phyloP scores from a whole-genome alignment of 768 basidiomycete genomes.

The Fistulinella prunicolor region DNA sequence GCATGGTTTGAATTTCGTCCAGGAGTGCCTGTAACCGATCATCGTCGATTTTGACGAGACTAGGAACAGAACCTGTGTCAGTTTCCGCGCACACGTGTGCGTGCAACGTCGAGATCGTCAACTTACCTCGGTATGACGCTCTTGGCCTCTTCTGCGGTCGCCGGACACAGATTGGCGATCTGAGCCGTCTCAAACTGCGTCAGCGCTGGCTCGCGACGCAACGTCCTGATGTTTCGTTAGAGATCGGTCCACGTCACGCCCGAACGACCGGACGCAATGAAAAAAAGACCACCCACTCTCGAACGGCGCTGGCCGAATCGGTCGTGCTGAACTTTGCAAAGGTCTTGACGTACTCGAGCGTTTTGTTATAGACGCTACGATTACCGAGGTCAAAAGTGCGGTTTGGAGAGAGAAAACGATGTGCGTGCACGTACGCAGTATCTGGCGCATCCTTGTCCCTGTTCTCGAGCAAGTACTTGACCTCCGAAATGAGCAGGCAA shows the following conservation, averaged over 20 bases:
- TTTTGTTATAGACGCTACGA: slow-evolving; percentile 91
- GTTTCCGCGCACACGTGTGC: no score
- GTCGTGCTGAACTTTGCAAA: slow-evolving; percentile 89
- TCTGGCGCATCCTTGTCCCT: slow-evolving; percentile 85
- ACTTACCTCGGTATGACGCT: slow-evolving; percentile 82
- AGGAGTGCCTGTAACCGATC: slow-evolving; percentile 78
- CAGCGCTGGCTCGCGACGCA: slow-evolving; percentile 73
- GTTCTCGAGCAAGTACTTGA: slow-evolving; percentile 86
- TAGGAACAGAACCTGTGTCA: slow-evolving; percentile 24
- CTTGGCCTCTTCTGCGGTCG: slow-evolving; percentile 86
- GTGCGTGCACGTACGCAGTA: slow-evolving; percentile 62
- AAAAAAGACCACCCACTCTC: slow-evolving; percentile 61
- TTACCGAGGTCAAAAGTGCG: no score
- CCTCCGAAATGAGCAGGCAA: slow-evolving; percentile 88
- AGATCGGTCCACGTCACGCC: background rate
- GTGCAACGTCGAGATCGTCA: background rate
- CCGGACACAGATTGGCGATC: slow-evolving; percentile 88
- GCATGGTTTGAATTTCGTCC: slow-evolving; percentile 86
- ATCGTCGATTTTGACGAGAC: slow-evolving; percentile 86
- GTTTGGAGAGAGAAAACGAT: background rate
- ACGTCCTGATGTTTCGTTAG: slow-evolving; percentile 45
- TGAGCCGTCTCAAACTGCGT: slow-evolving; percentile 93
- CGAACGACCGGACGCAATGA: background rate
- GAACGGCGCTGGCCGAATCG: slow-evolving; percentile 79
- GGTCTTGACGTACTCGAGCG: slow-evolving; percentile 86